phyloP scores from a whole-genome alignment of 805 yeast species.

The Wickerhamomyces silvicola region DNA sequence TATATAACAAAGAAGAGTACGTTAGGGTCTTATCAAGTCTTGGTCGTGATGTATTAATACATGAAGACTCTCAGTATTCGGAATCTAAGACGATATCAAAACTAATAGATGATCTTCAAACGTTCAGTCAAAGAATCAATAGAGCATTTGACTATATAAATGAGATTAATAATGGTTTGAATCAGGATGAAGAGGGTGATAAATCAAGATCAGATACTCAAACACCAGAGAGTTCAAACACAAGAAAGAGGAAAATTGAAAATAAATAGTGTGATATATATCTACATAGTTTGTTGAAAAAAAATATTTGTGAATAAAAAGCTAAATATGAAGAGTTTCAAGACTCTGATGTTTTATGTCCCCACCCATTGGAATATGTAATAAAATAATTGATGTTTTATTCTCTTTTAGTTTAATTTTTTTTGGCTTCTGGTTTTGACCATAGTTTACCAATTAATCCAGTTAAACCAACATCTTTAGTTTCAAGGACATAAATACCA shows the following conservation, averaged over 20 bases:
- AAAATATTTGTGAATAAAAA: too few species aligned
- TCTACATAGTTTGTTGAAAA: too few species aligned
- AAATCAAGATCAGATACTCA: neutral
- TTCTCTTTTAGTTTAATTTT: too few species aligned
- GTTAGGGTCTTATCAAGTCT: conserved; percentile 13
- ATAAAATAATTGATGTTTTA: too few species aligned
- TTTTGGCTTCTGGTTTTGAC: conserved; percentile 29
- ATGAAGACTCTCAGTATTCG: conserved; percentile 6
- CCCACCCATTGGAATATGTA: too few species aligned
- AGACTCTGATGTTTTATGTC: too few species aligned
- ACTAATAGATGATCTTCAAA: conserved; percentile 9
- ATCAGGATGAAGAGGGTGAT: neutral
- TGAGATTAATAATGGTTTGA: conserved; percentile 1
- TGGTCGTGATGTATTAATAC: conserved; percentile 20
- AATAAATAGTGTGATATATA: neutral
- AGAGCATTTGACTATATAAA: conserved; percentile 7
- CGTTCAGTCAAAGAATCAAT: conserved; percentile 10
- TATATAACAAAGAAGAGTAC: conserved; percentile 13
- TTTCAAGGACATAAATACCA: conserved; percentile 79
- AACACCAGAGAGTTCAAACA: neutral
- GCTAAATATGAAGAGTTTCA: too few species aligned
- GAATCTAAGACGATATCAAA: conserved; percentile 4
- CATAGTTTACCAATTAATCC: conserved; percentile 60
- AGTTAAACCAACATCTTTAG: conserved; percentile 72
- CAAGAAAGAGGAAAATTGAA: conserved; percentile 1